Conservation (phyloP, 2,329 filamentous ascomycete species). For the Aspergillus jensenii region DNA sequence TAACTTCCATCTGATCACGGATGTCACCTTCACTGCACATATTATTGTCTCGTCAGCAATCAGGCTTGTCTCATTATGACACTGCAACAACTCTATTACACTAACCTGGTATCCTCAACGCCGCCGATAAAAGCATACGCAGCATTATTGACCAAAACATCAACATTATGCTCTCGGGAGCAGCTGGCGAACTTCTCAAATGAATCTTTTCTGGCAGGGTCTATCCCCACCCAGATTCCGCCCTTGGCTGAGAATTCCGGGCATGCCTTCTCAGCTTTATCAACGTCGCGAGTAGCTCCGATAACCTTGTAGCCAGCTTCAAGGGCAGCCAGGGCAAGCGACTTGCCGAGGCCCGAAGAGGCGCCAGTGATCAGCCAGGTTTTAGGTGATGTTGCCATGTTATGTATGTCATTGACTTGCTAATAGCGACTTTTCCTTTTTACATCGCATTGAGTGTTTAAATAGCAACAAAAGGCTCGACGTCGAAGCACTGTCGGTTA, state of each 20-base stretch:
- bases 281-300: conserved; percentile 5
- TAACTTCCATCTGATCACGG: conserved; percentile 11
- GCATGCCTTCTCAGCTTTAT: background rate
- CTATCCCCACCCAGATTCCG: conserved; percentile 3
- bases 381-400: background rate
- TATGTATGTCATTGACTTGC: background rate
- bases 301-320: conserved; percentile 2
- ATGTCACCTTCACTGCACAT: conserved; percentile 4
- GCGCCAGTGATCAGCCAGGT: conserved; percentile 14
- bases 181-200: background rate
- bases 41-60: background rate
- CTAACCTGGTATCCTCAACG: conserved; percentile 10
- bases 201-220: background rate
- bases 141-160: conserved; percentile 12
- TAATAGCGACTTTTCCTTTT: background rate
- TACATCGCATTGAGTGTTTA: background rate
- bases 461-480: background rate
- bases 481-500: background rate
- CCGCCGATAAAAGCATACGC: conserved; percentile 12
- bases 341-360: conserved; percentile 10
- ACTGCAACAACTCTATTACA: background rate
- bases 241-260: background rate
- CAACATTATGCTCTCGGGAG: background rate
- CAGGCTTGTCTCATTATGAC: background rate
- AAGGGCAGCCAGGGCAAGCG: conserved; percentile 5